Evolutionary conservation across 352 stramenopile species (phyloP).

Genomic region (Phytophthora pseudosyringae): DNA sequence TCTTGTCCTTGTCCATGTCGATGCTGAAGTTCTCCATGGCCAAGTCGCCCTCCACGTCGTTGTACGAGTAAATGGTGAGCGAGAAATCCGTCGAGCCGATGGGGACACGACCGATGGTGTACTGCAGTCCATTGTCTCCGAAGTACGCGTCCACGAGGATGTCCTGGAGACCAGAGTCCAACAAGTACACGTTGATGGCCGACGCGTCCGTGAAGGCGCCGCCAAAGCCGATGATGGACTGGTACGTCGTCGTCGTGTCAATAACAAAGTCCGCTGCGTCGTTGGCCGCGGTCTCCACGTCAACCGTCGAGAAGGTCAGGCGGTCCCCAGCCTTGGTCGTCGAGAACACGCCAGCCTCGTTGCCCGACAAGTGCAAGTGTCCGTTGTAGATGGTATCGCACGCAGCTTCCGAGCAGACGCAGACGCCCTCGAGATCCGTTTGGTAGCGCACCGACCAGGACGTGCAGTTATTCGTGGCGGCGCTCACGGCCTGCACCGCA

Average conservation of each 20-base stretch:
- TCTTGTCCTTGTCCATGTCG: constrained; percentile 83
- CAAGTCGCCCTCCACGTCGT: constrained; percentile 79
- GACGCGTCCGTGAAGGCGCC: constrained; percentile 90
- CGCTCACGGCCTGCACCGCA: constrained; percentile 10
- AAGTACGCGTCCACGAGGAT: constrained; percentile 86
- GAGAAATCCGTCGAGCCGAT: constrained; percentile 92
- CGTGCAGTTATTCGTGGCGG: constrained; percentile 39
- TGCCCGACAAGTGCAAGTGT: constrained; percentile 42
- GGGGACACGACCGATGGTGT: constrained; percentile 83
- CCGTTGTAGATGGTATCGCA: constrained; percentile 66
- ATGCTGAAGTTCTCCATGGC: constrained; percentile 85
- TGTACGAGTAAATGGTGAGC: constrained; percentile 87
- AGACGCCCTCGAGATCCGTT: constrained; percentile 55
- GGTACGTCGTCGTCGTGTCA: constrained; percentile 59
- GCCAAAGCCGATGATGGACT: constrained; percentile 90
- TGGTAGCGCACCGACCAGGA: constrained; percentile 55
- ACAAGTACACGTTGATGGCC: constrained; percentile 79
- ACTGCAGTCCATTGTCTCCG: constrained; percentile 75
- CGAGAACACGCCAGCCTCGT: constrained; percentile 55
- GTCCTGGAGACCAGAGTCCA: constrained; percentile 64
- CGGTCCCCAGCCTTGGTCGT: constrained; percentile 60
- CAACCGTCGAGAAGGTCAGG: constrained; percentile 48
- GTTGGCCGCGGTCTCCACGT: constrained; percentile 21
- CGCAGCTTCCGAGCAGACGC: constrained; percentile 52
- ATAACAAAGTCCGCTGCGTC: constrained; percentile 49